Conservation (phyloP, 2,329 filamentous ascomycete genomes). For the Parafenestella ontariensis region DNA sequence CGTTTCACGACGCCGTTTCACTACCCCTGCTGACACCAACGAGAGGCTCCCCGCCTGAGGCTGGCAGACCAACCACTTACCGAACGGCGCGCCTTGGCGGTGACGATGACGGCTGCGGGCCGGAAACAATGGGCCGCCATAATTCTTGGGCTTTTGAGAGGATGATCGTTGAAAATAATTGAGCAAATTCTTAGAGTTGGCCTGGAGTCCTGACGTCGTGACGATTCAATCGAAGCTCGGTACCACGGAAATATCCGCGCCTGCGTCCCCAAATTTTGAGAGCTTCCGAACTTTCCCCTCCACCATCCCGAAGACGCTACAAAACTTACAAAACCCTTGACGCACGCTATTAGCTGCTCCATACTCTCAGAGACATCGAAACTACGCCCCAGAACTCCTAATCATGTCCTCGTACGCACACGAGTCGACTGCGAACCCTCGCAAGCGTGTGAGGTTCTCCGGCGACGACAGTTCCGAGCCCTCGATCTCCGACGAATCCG, state of each 20-base stretch:
- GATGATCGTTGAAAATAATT: neutral
- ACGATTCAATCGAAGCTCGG: slow-evolving; percentile 10
- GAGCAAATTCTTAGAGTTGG: neutral
- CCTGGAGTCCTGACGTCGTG: neutral
- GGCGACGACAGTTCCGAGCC: slow-evolving; percentile 28
- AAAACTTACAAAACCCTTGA: slow-evolving; percentile 10
- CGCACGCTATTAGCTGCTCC: neutral
- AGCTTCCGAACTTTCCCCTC: slow-evolving; percentile 10
- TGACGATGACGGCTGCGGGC: slow-evolving; percentile 13
- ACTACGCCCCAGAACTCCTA: too few relatives aligned
- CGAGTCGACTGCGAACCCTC: slow-evolving; percentile 18
- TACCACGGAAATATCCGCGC: slow-evolving; percentile 5
- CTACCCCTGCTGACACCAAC: slow-evolving; percentile 43
- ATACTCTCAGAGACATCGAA: slow-evolving; percentile 1
- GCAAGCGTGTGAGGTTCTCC: slow-evolving; percentile 35
- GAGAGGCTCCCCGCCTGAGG: slow-evolving; percentile 31
- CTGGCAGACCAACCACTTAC: slow-evolving; percentile 13
- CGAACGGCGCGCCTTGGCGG: slow-evolving; percentile 23
- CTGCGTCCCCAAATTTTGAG: slow-evolving; percentile 17
- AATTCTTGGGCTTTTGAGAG: neutral
- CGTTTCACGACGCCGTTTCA: slow-evolving; percentile 48
- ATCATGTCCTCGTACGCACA: slow-evolving; percentile 21
- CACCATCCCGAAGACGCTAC: slow-evolving; percentile 9
- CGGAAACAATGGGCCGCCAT: neutral
- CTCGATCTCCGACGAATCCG: slow-evolving; percentile 28